Conservation (phyloP, 2,329 filamentous ascomycete genomes). For the Drechslera avenae region DNA sequence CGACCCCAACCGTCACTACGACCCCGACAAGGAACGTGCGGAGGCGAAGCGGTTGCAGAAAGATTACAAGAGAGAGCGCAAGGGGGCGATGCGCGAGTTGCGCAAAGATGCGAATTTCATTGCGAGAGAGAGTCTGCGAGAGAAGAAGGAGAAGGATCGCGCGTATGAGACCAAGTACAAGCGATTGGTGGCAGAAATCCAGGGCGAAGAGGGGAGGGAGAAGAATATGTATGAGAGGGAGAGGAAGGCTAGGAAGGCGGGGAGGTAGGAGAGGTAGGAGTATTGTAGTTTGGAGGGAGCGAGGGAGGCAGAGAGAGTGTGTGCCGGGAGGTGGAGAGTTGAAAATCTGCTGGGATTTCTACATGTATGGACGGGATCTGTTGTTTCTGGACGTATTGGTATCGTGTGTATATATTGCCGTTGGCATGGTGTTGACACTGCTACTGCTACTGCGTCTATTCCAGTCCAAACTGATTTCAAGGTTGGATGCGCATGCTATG, state of each 20-base stretch:
- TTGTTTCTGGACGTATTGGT: too few species aligned
- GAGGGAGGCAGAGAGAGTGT: too few species aligned
- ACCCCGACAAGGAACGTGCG: slow-evolving; percentile 87
- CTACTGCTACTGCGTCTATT: too few species aligned
- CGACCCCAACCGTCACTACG: slow-evolving; percentile 96
- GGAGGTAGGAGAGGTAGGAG: slow-evolving; percentile 1
- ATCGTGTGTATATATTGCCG: too few species aligned
- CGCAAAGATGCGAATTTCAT: slow-evolving; percentile 95
- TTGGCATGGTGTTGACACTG: too few species aligned
- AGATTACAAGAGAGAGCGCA: slow-evolving; percentile 93
- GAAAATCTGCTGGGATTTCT: too few species aligned
- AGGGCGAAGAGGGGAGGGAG: slow-evolving; percentile 87
- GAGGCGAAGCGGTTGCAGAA: slow-evolving; percentile 82
- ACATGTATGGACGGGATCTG: too few species aligned
- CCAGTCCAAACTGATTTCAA: too few species aligned
- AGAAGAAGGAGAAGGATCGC: slow-evolving; percentile 92
- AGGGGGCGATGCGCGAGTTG: slow-evolving; percentile 91
- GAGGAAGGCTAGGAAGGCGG: slow-evolving; percentile 70
- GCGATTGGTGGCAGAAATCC: slow-evolving; percentile 89
- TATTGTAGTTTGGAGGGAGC: neutral
- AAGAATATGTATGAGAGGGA: slow-evolving; percentile 88
- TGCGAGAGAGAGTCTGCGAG: slow-evolving; percentile 82
- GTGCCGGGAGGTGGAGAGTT: too few species aligned
- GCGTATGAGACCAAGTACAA: slow-evolving; percentile 98
- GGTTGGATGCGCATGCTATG: too few species aligned